Conservation (phyloP, 805 yeast species). For the Kazachstania martiniae region DNA sequence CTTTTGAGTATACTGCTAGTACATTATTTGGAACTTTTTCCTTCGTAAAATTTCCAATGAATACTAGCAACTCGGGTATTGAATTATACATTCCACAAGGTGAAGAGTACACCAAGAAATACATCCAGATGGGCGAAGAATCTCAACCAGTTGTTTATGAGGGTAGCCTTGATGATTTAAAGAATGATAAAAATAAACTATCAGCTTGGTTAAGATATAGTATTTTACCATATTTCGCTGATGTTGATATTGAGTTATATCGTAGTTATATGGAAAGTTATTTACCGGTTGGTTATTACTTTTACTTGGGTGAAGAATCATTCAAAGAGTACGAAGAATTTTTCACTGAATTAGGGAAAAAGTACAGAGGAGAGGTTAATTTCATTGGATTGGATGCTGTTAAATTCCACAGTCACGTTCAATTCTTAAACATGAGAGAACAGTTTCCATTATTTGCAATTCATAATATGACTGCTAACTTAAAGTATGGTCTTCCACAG, state of each 20-base stretch:
- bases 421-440: conserved; percentile 70
- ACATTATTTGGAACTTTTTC: conserved; percentile 49
- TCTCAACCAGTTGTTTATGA: conserved; percentile 18
- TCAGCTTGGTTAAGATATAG: conserved; percentile 35
- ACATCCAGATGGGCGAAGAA: too few species aligned
- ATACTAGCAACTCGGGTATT: neutral
- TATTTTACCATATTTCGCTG: conserved; percentile 77
- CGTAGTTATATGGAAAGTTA: conserved; percentile 58
- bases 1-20: conserved; percentile 54
- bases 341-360: conserved; percentile 57
- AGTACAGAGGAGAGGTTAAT: conserved; percentile 68
- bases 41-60: conserved; percentile 37
- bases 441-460: conserved; percentile 85
- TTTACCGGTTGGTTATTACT: conserved; percentile 79
- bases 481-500: conserved; percentile 73
- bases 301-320: conserved; percentile 60
- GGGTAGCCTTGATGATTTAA: conserved; percentile 12
- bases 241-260: conserved; percentile 73
- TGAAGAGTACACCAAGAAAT: too few species aligned
- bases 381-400: conserved; percentile 83
- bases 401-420: conserved; percentile 77
- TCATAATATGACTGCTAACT: conserved; percentile 57
- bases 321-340: conserved; percentile 42
- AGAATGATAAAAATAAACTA: conserved; percentile 5
- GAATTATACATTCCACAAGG: conserved; percentile 4